Base-by-base conservation (phyloP, 1,284 basidiomycete species). In the Chiua sp. region DNA sequence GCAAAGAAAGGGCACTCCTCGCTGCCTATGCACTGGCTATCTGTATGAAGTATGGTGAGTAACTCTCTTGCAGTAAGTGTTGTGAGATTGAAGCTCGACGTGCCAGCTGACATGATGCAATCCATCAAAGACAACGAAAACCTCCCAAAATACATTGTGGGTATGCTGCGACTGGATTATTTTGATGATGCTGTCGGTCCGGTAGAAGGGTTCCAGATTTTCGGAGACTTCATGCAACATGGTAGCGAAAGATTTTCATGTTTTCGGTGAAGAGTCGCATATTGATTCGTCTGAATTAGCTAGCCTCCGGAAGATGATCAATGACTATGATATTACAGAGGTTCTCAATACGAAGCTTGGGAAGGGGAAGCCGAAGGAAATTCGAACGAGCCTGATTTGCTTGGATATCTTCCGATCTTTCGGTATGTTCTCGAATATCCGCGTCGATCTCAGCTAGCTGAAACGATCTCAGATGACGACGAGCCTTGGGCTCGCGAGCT, bases 171-270 rank as follows among this genome's bases (percentile, higher is more conserved):
- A 28, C 47, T 63, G 33, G 59, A 73, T 51, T 73, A 65, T 22
- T 73, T 70, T 11, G 68, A 73, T 7, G 71, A 73, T 47, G 62
- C 69, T 11, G 59, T 70, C 1, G 70, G 71, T n/a, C 53, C 20
- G 8, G 56, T 72, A 4, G 68, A 70, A 53, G 69, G 71, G 3
- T 73, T 73, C 53, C 71, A 71, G 22, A 61, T 70, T 8, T 73
- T 73, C 12, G 51, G 49, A 15, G 58, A 68, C 28, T 39, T 73
- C 7, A 72, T 72, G 61, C 55, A 57, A 50, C 28, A 70, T 6
- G 59, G 68, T 70, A 62, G 59, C 18, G 35, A 15, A n/a, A 8
- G 20, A 32, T 3, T 16, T 7, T 35, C 10, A 35, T 16, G 37
- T 35, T 22, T 26, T 30, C n/a, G 3, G n/a, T 18, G 2, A 15